Base-by-base conservation (phyloP, 78 protist genomes). In the Dictyostelium brefeldianum region DNA sequence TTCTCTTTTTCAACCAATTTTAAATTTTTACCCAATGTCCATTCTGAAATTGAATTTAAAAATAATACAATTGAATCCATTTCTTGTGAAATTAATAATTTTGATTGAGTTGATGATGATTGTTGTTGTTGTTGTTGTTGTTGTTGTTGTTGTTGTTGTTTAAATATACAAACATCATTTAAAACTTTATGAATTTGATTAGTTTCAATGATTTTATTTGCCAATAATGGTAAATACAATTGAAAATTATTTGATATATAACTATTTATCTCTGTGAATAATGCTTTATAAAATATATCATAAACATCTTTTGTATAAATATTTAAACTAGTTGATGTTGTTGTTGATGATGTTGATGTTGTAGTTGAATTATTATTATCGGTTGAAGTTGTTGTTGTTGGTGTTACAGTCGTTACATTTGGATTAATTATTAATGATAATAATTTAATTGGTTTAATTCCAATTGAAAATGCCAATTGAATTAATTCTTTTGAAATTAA, bases 141-240 rank as follows among this genome's bases (percentile, higher is more conserved):
- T 57, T 57, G 67, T 57, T 57, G 67, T n/a, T 57, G 53, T 20
- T 17, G 31, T 29, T 46, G 43, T 31, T 87, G 93, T 36, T 77
- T 87, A 18, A 51, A 48, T 5, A 87, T 53, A 78, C 93, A 87
- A 9, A 87, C 71, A 77, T 87, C 93, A 64, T 87, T 87, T 22
- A 87, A 62, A 43, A 87, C 43, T 12, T 48, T 77, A 65, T 74
- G 81, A 62, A 87, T 87, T 29, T 64, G 65, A 29, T 87, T 87
- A 43, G 56, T 64, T 48, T 51, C 27, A 4, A 65, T 57, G n/a
- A 87, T 51, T 65, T 64, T 56, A 11, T 87, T 71, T 47, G 81
- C 80, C 9, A 87, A 51, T 27, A 77, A 48, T 25, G 62, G 53
- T 48, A 78, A 25, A 50, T 36, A 87, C 41, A 75, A 62, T 64